Conservation (phyloP, 73 alveolate species). For the Urostyla sp. region DNA sequence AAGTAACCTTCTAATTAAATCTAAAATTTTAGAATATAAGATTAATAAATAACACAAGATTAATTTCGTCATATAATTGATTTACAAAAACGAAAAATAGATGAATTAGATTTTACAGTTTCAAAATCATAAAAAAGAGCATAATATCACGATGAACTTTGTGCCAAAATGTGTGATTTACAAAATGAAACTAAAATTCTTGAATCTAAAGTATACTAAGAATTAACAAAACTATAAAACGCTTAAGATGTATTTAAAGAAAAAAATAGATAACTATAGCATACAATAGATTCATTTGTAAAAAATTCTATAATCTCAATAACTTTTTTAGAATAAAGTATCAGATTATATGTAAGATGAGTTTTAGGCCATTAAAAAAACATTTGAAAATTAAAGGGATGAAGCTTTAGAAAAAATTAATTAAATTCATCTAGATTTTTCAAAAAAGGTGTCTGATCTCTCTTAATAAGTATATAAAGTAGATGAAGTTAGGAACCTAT, state of each 20-base stretch:
- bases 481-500: slow-evolving; percentile 46
- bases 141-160: not conserved
- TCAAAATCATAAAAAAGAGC: slow-evolving; percentile 14
- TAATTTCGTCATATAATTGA: not conserved
- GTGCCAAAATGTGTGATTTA: slow-evolving; percentile 1
- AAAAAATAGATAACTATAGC: slow-evolving; percentile 23
- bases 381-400: slow-evolving; percentile 1
- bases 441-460: slow-evolving; percentile 2
- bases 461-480: not conserved
- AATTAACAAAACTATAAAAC: slow-evolving; percentile 12
- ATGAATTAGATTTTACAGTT: slow-evolving; percentile 12
- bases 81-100: slow-evolving; percentile 4
- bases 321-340: slow-evolving; percentile 1
- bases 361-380: not conserved
- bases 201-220: slow-evolving; percentile 32
- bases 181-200: slow-evolving; percentile 17
- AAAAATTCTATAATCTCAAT: not conserved
- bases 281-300: slow-evolving; percentile 29
- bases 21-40: slow-evolving; percentile 7
- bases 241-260: slow-evolving; percentile 37
- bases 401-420: not conserved
- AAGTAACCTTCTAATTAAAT: not conserved
- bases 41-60: not conserved
- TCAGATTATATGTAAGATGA: slow-evolving; percentile 16
- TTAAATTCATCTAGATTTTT: slow-evolving; percentile 20